Evolutionary conservation across 345 rosid species (phyloP), one percentile per base, ranked within the genome.

Genomic region (Salix koriyanagi): DNA sequence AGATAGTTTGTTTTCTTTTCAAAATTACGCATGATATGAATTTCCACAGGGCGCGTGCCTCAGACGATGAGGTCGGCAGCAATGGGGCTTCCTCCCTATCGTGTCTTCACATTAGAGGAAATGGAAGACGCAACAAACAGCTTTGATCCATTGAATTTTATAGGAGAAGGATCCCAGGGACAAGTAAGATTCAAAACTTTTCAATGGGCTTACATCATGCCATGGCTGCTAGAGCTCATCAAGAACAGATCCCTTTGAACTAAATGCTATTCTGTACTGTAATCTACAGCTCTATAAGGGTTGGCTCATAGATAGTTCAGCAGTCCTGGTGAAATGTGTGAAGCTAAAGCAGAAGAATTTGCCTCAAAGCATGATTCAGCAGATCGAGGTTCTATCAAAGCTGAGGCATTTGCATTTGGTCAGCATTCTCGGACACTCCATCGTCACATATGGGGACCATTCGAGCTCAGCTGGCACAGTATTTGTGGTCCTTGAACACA

Each of bases 371-470:
- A 76, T 88, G 71, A 77, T 81, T 67, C 97, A 92, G 78, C 91
- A 93, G 75, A 84, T 93, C 85, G 99, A 93, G 75, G 88, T 85
- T 56, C 39, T 90, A 71, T 90, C 97, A 65, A 95, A 95, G 90
- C 85, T 95, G 32, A 90, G 99, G 80, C 97, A 95, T 79, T 74
- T 87, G 79, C 92, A 93, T 84, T 82, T 95, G 86, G 94, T 88
- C 73, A 90, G 97, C 44, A 88, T 90, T 85, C 90, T 93, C 32
- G 99, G 99, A 78, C 97, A 95, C 73, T 90, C 94, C 80, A 82
- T 90, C 11, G 93, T 86, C 21, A 87, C 88, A 75, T 86, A 85
- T 74, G 92, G 90, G 85, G 97, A 91, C 44, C 95, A 89, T 79
- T 87, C 91, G 64, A 88, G 85, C 36, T 76, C 84, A 28, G 72